These are phyloP conservation scores for Raddia distichophylla DNA, from an alignment of 176 grass and related monocot species.

Conservation along the genomic window DNA sequence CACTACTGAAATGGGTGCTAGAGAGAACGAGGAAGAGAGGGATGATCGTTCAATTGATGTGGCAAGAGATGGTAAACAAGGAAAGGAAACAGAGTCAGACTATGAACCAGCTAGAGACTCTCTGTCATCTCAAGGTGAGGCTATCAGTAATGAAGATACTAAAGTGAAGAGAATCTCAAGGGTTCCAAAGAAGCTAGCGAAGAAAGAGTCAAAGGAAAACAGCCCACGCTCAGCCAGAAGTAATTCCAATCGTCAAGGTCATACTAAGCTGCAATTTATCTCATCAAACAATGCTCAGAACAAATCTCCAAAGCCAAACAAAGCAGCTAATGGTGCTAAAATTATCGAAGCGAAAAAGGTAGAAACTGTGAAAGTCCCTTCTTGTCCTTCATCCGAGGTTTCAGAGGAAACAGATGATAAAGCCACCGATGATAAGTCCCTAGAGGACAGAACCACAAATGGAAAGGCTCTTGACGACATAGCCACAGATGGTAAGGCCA, in stretches of 20 bases:
- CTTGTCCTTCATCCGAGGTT: slow-evolving; percentile 60
- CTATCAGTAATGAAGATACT: slow-evolving; percentile 63
- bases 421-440: slow-evolving; percentile 22
- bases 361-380: slow-evolving; percentile 50
- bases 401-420: slow-evolving; percentile 67
- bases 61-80: slow-evolving; percentile 64
- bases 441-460: not conserved
- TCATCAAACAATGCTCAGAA: slow-evolving; percentile 57
- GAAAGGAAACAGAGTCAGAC: slow-evolving; percentile 74
- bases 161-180: slow-evolving; percentile 73
- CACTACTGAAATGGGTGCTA: slow-evolving; percentile 73
- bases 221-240: slow-evolving; percentile 50
- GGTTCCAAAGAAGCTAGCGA: slow-evolving; percentile 86
- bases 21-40: slow-evolving; percentile 66
- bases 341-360: slow-evolving; percentile 43
- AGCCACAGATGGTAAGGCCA: slow-evolving; percentile 32
- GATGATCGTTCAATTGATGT: slow-evolving; percentile 52
- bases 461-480: not conserved
- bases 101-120: slow-evolving; percentile 74
- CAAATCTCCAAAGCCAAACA: slow-evolving; percentile 63
- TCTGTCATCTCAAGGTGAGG: slow-evolving; percentile 75
- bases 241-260: slow-evolving; percentile 40
- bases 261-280: slow-evolving; percentile 72
- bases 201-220: slow-evolving; percentile 64
- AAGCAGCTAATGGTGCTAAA: slow-evolving; percentile 51